These are phyloP conservation scores for Ustilaginoidea virens DNA, from an alignment of 2,329 filamentous ascomycete species.

Conservation along the genomic window DNA sequence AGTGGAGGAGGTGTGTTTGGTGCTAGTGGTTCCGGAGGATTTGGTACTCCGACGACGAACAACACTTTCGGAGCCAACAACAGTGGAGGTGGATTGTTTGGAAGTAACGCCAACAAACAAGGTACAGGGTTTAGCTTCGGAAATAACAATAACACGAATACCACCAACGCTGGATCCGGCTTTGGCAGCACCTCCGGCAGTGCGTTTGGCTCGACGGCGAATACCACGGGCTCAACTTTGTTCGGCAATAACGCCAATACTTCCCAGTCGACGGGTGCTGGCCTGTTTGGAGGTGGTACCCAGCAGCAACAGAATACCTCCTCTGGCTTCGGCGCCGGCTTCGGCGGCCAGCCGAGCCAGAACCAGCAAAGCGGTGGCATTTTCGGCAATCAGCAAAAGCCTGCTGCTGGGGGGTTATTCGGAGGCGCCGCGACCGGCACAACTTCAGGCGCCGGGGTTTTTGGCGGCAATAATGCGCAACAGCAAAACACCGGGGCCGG, in stretches of 20 bases:
- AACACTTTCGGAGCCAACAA: slow-evolving; percentile 16
- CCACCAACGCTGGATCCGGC: slow-evolving; percentile 8
- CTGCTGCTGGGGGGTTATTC: slow-evolving; percentile 18
- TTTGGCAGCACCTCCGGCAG: slow-evolving; percentile 12
- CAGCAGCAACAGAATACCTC: slow-evolving; percentile 14
- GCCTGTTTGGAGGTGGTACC: slow-evolving; percentile 28
- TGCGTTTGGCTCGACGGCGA: slow-evolving; percentile 20
- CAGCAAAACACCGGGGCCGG: slow-evolving; percentile 23
- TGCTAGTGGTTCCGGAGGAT: slow-evolving; percentile 17
- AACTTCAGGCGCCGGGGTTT: slow-evolving; percentile 24
- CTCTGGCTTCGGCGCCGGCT: slow-evolving; percentile 15
- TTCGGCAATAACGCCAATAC: slow-evolving; percentile 23
- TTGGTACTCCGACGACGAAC: slow-evolving; percentile 19
- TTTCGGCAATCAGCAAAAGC: slow-evolving; percentile 30
- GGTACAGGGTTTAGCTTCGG: slow-evolving; percentile 24
- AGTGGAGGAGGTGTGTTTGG: slow-evolving; percentile 13
- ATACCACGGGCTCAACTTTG: slow-evolving; percentile 17
- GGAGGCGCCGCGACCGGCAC: slow-evolving; percentile 17
- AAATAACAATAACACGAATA: slow-evolving; percentile 19
- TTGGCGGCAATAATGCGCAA: slow-evolving; percentile 26
- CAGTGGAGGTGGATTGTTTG: slow-evolving; percentile 26
- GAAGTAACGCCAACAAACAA: slow-evolving; percentile 21
- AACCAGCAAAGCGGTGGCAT: slow-evolving; percentile 21
- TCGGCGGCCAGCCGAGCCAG: slow-evolving; percentile 18
- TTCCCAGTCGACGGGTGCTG: slow-evolving; percentile 20